Evolutionary conservation across 148 eudicot genomes (phyloP).

Genomic region (Rhododendron ferrugineum): DNA sequence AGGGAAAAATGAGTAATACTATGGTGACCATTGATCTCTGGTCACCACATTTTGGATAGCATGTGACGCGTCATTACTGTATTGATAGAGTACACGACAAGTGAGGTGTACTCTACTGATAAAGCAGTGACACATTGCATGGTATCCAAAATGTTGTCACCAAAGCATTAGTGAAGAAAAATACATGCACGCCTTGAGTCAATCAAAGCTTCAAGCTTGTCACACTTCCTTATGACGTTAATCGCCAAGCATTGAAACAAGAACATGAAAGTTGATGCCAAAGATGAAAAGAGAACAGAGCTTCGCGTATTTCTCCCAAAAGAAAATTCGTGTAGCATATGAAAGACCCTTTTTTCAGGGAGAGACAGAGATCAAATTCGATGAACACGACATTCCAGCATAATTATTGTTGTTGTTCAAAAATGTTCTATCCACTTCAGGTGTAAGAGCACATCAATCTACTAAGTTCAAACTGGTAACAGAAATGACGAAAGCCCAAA

Average conservation of each 20-base stretch:
- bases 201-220: background rate
- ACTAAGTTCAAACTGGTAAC: background rate
- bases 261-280: background rate
- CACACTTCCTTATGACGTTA: background rate
- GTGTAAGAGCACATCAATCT: background rate
- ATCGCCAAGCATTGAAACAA: background rate
- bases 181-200: background rate
- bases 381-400: background rate
- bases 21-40: too few species aligned
- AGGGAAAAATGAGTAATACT: too few species aligned
- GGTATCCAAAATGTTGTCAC: too few species aligned
- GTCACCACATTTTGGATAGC: too few species aligned
- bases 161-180: background rate
- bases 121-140: too few species aligned
- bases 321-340: background rate
- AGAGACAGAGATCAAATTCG: background rate
- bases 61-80: too few species aligned
- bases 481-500: background rate
- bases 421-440: background rate
- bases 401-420: background rate
- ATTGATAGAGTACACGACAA: too few species aligned
- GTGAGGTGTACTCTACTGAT: too few species aligned
- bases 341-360: background rate
- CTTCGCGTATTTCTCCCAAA: background rate
- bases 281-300: background rate